A percentile compares a stretch with the other conserved stretches of the same genome.
These are phyloP conservation scores for Pelargonium australe DNA, from an alignment of 441 rosid species.

Conservation along the genomic window DNA sequence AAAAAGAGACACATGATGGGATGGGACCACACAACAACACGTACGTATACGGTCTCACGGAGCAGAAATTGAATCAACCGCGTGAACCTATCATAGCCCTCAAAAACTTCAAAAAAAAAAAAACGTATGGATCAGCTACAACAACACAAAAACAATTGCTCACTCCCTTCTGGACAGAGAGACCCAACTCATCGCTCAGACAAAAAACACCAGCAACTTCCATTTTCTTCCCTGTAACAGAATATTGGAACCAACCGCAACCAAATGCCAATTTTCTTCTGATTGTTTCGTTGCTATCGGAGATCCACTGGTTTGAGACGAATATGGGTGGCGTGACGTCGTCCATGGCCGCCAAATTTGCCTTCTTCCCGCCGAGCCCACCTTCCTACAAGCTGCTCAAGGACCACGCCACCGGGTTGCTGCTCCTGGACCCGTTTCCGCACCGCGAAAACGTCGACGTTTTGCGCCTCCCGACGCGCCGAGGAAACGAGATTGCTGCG, in stretches of 20 bases:
- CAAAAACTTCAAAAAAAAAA: no score
- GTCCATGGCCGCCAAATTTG: slow-evolving; percentile 68
- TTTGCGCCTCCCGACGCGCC: slow-evolving; percentile 44
- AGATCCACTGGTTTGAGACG: no score
- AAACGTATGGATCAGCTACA: no score
- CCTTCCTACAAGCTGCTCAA: slow-evolving; percentile 51
- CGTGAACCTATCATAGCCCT: no score
- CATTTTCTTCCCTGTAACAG: not conserved
- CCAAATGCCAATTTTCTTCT: not conserved
- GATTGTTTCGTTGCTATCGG: not conserved
- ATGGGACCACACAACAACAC: no score
- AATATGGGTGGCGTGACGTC: slow-evolving; percentile 73
- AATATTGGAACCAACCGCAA: not conserved
- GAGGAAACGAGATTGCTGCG: slow-evolving; percentile 53
- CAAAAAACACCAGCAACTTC: not conserved
- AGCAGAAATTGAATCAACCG: no score
- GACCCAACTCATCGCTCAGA: not conserved
- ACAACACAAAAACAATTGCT: not conserved
- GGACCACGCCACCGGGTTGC: slow-evolving; percentile 40
- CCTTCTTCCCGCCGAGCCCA: slow-evolving; percentile 70
- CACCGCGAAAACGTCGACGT: slow-evolving; percentile 67
- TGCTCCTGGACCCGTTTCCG: slow-evolving; percentile 42
- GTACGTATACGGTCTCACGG: no score
- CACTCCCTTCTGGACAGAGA: not conserved
- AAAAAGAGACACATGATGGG: no score